phyloP scores from a whole-genome alignment of 371 early-diverging fungal genomes.

The Coemansia sp. region DNA sequence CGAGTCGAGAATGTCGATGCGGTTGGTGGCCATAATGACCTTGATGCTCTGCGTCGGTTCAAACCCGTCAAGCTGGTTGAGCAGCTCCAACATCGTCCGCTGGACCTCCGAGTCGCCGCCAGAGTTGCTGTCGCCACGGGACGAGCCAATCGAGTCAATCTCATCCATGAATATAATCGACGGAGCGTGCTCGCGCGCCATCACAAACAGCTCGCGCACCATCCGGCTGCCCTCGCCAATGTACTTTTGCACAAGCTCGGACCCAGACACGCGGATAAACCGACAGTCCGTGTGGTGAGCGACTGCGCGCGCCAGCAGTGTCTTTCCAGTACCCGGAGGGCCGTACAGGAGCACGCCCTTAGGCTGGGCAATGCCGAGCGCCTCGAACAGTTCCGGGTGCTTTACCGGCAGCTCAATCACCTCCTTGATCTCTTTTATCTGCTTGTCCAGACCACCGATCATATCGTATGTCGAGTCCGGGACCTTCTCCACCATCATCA shows the following conservation, averaged over 20 bases:
- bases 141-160: constrained; percentile 99
- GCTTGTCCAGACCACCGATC: constrained; percentile 99
- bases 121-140: constrained; percentile 83
- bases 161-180: constrained; percentile 99
- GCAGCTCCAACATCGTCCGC: constrained; percentile 87
- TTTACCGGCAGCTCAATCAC: constrained; percentile 99
- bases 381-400: constrained; percentile 99
- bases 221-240: constrained; percentile 99
- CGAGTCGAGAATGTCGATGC: constrained; percentile 98
- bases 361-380: constrained; percentile 99
- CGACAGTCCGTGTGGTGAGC: constrained; percentile 99
- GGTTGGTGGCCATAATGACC: constrained; percentile 99
- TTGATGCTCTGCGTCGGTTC: constrained; percentile 99
- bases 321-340: constrained; percentile 99
- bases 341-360: constrained; percentile 99
- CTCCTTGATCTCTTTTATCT: constrained; percentile 99
- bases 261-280: constrained; percentile 99
- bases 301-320: constrained; percentile 98
- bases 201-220: constrained; percentile 99
- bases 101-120: constrained; percentile 97
- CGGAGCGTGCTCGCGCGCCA: constrained; percentile 98
- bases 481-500: constrained; percentile 99
- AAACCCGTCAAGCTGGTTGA: constrained; percentile 99
- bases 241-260: constrained; percentile 99
- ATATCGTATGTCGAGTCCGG: constrained; percentile 99